Evolutionary conservation across 495 filamentous ascomycete species (phyloP).

Genomic region (Tuber umbilicatum): DNA sequence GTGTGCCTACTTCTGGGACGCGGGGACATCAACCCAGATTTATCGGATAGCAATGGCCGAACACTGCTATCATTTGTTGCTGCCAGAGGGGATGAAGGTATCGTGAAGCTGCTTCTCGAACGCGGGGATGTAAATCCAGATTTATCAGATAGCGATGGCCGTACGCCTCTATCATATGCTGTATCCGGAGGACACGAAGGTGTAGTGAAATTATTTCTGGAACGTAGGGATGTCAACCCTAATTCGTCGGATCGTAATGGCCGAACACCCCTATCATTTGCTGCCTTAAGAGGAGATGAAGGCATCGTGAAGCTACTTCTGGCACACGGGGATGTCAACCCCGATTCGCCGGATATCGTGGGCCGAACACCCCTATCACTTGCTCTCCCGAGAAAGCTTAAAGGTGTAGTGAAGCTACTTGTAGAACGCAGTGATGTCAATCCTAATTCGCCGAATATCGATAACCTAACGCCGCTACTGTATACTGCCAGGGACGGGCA

Average conservation of each 20-base stretch:
- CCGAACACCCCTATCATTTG: not conserved
- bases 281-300: not conserved
- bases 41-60: no score
- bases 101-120: not conserved
- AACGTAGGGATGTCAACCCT: not conserved
- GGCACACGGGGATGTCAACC: fast-evolving
- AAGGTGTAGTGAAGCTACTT: no score
- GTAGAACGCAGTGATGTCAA: not conserved
- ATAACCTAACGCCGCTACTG: not conserved
- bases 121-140: not conserved
- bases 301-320: not conserved
- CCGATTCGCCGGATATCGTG: not conserved
- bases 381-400: no score
- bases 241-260: not conserved
- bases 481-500: not conserved
- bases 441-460: not conserved
- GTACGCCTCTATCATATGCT: not conserved
- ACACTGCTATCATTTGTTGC: no score
- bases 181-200: not conserved
- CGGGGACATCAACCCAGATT: no score
- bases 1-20: no score
- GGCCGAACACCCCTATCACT: not conserved
- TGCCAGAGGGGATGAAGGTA: not conserved
- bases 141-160: not conserved
- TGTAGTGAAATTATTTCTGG: not conserved